Percentiles rank a stretch among this genome's conserved stretches.
Conservation (phyloP, 352 stramenopile genomes). For the Globisporangium orthogonon region DNA sequence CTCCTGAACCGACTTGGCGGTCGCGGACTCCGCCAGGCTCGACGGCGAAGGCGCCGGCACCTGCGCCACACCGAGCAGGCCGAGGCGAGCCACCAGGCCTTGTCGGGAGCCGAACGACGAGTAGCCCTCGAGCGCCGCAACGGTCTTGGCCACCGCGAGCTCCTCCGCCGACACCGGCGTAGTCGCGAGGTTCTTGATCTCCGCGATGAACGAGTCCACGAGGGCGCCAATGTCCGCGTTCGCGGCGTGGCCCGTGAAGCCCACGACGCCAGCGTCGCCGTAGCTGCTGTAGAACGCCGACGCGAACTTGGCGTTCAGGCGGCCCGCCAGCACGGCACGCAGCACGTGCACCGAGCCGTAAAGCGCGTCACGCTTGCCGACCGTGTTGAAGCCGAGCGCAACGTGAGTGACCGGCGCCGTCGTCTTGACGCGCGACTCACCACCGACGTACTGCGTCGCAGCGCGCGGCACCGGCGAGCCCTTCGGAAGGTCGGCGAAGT, state of each 20-base stretch:
- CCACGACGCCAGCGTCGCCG: constrained; percentile 53
- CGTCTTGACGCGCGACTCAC: constrained; percentile 73
- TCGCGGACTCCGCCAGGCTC: constrained; percentile 28
- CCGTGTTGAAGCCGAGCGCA: constrained; percentile 60
- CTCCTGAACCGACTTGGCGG: constrained; percentile 63
- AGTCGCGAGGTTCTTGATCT: constrained; percentile 71
- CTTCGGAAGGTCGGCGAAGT: constrained; percentile 42
- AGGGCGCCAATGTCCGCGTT: constrained; percentile 51
- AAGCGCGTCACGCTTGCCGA: constrained; percentile 31
- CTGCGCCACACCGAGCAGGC: constrained; percentile 34
- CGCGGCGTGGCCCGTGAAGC: constrained; percentile 48
- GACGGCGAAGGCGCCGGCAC: constrained; percentile 31
- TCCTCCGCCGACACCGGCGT: constrained; percentile 57
- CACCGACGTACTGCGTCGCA: constrained; percentile 64
- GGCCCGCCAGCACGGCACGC: constrained; percentile 46
- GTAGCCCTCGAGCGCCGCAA: constrained; percentile 35
- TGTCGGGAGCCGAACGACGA: constrained; percentile 35
- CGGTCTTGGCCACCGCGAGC: constrained; percentile 67
- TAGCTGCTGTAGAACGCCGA: constrained; percentile 58
- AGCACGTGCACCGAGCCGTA: constrained; percentile 62
- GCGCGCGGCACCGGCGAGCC: constrained; percentile 17
- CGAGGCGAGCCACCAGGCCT: constrained; percentile 34
- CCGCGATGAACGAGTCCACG: constrained; percentile 56
- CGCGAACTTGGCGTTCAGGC: constrained; percentile 59
- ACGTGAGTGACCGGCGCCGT: constrained; percentile 54